Conservation (phyloP, 441 rosid genomes). For the Aquilaria agallochum region DNA sequence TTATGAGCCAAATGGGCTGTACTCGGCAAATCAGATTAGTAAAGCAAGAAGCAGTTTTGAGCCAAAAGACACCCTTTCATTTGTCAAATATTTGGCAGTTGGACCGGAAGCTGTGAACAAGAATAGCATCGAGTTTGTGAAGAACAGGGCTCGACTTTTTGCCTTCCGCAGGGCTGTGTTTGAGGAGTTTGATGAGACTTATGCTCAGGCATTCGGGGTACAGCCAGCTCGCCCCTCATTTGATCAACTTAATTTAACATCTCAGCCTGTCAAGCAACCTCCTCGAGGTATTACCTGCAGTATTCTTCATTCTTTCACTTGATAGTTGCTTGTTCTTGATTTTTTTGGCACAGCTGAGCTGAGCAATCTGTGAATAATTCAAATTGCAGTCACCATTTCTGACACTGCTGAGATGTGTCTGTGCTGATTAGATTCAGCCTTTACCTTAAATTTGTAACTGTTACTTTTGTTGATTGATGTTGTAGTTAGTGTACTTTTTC, state of each 20-base stretch:
- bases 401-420: too few species aligned
- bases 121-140: conserved; percentile 38
- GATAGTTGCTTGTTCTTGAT: conserved; percentile 1
- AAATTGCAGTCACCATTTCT: too few species aligned
- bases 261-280: conserved; percentile 41
- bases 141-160: conserved; percentile 56
- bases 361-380: too few species aligned
- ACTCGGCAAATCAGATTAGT: conserved; percentile 67
- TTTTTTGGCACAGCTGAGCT: conserved; percentile 1
- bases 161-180: conserved; percentile 76
- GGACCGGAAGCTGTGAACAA: conserved; percentile 42
- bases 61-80: conserved; percentile 50
- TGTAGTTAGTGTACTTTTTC: too few species aligned
- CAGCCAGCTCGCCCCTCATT: conserved; percentile 37
- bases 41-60: conserved; percentile 62
- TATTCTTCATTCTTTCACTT: conserved; percentile 12
- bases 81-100: conserved; percentile 62
- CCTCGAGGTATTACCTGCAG: conserved; percentile 48
- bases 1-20: conserved; percentile 68
- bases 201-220: conserved; percentile 86
- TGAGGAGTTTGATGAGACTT: conserved; percentile 96
- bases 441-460: too few species aligned
- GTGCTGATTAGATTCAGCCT: too few species aligned
- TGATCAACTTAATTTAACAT: conserved; percentile 22
- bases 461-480: too few species aligned